These are phyloP conservation scores for Boletus insuetus DNA, from an alignment of 768 basidiomycete species.

Conservation along the genomic window DNA sequence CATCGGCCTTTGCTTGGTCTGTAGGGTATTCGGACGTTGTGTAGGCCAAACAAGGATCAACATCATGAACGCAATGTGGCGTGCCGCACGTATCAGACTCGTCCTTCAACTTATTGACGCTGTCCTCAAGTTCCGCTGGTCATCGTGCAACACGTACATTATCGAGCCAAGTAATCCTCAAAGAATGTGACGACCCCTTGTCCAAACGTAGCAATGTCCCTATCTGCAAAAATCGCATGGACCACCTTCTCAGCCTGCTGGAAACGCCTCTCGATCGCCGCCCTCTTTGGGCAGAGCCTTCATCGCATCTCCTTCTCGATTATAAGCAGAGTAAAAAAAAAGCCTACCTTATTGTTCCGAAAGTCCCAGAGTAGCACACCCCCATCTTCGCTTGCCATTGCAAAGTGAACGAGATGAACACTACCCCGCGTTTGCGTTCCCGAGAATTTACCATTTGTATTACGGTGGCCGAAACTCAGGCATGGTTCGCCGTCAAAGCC, in stretches of 20 bases:
- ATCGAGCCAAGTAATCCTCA: conserved; percentile 27
- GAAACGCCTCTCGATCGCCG: conserved; percentile 33
- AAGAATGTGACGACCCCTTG: conserved; percentile 39
- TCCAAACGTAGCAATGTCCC: conserved; percentile 42
- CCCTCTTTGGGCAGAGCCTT: conserved; percentile 32
- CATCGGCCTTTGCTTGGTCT: conserved; percentile 39
- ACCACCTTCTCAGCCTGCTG: conserved; percentile 34
- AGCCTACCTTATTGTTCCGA: conserved; percentile 43
- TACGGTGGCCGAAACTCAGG: conserved; percentile 44
- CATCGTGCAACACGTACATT: conserved; percentile 1
- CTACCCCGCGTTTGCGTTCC: conserved; percentile 39
- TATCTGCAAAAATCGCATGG: conserved; percentile 40
- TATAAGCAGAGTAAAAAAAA: conserved; percentile 8
- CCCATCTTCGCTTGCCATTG: conserved; percentile 45
- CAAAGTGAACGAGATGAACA: conserved; percentile 40
- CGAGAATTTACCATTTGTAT: conserved; percentile 22
- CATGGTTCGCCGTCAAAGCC: conserved; percentile 40
- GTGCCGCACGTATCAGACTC: conserved; percentile 12
- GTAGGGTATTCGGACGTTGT: not conserved
- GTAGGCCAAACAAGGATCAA: conserved; percentile 25
- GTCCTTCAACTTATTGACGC: too few relatives aligned
- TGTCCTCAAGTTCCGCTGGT: too few relatives aligned
- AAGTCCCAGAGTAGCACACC: conserved; percentile 48
- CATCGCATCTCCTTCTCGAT: conserved; percentile 13
- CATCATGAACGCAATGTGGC: conserved; percentile 9